Evolutionary conservation across 169 alveolate genomes (phyloP).

Genomic region (Plasmodium knowlesi): DNA sequence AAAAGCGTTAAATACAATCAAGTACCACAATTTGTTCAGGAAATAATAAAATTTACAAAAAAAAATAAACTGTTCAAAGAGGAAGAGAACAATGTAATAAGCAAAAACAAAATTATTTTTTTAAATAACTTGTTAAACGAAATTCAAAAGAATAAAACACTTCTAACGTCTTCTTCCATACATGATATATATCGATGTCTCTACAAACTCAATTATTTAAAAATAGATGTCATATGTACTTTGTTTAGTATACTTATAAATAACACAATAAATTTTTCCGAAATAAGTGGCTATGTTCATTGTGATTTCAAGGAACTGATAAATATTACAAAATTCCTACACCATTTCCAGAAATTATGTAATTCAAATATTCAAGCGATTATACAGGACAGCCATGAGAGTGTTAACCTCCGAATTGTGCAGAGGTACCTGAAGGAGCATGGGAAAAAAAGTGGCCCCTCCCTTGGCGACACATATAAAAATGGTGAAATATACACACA

Average conservation of each 20-base stretch:
- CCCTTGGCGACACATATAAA: background rate
- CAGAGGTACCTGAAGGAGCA: conserved; percentile 34
- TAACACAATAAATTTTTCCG: conserved; percentile 35
- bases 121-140: conserved; percentile 44
- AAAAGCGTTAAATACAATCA: conserved; percentile 59
- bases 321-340: conserved; percentile 31
- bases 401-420: conserved; percentile 7
- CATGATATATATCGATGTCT: conserved; percentile 55
- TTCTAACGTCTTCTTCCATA: conserved; percentile 28
- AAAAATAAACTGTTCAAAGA: conserved; percentile 18
- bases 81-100: conserved; percentile 7
- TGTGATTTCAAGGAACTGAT: conserved; percentile 52
- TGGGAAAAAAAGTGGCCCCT: background rate
- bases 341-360: conserved; percentile 49
- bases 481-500: background rate
- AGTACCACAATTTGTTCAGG: conserved; percentile 57
- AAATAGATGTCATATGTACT: conserved; percentile 18
- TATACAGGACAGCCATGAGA: conserved; percentile 1
- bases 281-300: conserved; percentile 55
- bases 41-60: conserved; percentile 20
- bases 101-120: conserved; percentile 22
- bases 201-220: conserved; percentile 39
- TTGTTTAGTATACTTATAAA: conserved; percentile 33
- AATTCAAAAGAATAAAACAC: conserved; percentile 24
- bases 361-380: conserved; percentile 44